A percentile compares a stretch with the other conserved stretches of the same genome.
Evolutionary conservation across 768 basidiomycete species (phyloP).

Genomic region (Coprinellus aureogranulatus): DNA sequence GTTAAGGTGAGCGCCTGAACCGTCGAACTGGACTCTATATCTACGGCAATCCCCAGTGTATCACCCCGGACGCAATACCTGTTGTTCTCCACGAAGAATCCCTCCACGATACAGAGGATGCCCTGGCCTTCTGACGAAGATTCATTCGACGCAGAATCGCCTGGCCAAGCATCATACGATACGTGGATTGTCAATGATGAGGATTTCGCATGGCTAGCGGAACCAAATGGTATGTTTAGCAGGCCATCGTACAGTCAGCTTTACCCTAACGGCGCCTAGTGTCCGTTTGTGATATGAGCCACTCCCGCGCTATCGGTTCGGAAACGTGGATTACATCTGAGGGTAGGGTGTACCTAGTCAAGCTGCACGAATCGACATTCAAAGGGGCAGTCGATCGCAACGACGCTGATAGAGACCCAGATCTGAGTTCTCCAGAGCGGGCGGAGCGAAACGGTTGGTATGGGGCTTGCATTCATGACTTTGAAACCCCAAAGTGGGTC

Average conservation of each 20-base stretch:
- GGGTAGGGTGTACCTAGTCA: conserved; percentile 77
- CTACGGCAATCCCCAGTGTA: conserved; percentile 43
- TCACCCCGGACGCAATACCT: conserved; percentile 71
- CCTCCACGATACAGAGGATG: conserved; percentile 77
- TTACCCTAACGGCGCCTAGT: conserved; percentile 41
- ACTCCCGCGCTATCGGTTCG: conserved; percentile 55
- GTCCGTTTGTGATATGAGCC: conserved; percentile 59
- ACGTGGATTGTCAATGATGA: conserved; percentile 69
- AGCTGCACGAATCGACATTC: conserved; percentile 41
- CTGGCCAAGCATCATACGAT: conserved; percentile 44
- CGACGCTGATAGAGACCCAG: background rate
- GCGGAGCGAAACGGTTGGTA: conserved; percentile 50
- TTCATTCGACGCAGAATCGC: conserved; percentile 20
- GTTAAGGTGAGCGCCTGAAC: conserved; percentile 48
- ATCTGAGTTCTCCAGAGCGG: conserved; percentile 14
- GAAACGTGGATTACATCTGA: conserved; percentile 88
- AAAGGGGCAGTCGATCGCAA: background rate
- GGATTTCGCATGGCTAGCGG: conserved; percentile 73
- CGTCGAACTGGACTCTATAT: too few relatives aligned
- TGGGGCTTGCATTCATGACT: conserved; percentile 78
- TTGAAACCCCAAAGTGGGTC: conserved; percentile 73
- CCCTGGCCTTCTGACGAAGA: conserved; percentile 70
- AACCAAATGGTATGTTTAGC: conserved; percentile 56
- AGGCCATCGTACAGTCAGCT: background rate
- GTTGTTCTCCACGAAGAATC: conserved; percentile 69